phyloP scores from a whole-genome alignment of 208 protist species.

The Trypanosoma platydactyli region DNA sequence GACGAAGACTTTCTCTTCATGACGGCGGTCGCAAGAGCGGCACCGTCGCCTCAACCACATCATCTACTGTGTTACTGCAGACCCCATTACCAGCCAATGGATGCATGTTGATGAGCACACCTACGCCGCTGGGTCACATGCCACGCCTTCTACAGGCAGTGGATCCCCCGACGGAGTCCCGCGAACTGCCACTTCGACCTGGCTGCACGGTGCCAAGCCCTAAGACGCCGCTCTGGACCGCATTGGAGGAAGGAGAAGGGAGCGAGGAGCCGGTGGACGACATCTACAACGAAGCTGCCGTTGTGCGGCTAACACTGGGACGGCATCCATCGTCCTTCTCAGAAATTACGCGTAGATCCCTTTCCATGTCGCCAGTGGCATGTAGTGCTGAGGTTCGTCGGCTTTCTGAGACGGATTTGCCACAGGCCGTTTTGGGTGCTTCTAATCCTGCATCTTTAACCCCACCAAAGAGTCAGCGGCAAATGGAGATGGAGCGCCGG shows the following conservation, averaged over 20 bases:
- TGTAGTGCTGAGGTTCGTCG: neutral
- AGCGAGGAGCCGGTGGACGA: conserved; percentile 17
- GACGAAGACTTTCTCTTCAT: conserved; percentile 25
- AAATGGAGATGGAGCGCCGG: conserved; percentile 7
- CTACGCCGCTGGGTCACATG: conserved; percentile 14
- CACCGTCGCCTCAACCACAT: neutral
- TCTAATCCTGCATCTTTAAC: neutral
- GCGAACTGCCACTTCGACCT: conserved; percentile 34
- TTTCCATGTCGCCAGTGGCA: neutral
- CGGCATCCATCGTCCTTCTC: conserved; percentile 12
- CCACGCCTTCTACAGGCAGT: conserved; percentile 3
- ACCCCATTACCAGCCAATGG: neutral
- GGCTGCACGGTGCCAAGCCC: conserved; percentile 59
- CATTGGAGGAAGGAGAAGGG: conserved; percentile 32
- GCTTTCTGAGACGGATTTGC: neutral
- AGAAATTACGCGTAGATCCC: neutral
- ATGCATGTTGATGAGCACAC: conserved; percentile 6
- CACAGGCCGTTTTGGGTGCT: neutral
- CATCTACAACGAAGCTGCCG: conserved; percentile 25
- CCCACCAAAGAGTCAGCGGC: neutral
- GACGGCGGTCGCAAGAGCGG: conserved; percentile 9
- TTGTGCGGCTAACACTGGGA: conserved; percentile 23
- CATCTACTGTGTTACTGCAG: neutral
- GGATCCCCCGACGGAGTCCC: conserved; percentile 67
- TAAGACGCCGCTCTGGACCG: conserved; percentile 57